These are phyloP conservation scores for Orbilia brochopaga DNA, from an alignment of 2,329 filamentous ascomycete species.

Conservation along the genomic window DNA sequence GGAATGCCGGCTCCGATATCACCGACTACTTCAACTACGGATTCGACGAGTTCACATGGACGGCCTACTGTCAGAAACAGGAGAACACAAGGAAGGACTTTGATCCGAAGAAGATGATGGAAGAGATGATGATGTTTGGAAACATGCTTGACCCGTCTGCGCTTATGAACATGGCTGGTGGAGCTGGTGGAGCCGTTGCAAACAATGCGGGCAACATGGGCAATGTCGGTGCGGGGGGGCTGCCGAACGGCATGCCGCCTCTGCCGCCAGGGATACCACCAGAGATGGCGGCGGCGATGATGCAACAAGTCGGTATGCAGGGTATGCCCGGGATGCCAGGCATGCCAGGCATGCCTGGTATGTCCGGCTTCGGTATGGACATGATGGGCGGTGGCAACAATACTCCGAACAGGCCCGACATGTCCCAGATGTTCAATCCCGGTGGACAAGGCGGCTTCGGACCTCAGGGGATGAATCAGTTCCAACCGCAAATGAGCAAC, in stretches of 20 bases:
- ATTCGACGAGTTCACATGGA: conserved; percentile 98
- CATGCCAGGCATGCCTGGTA: conserved; percentile 49
- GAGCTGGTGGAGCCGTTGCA: conserved; percentile 5
- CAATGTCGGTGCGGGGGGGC: conserved; percentile 23
- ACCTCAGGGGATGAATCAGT: conserved; percentile 41
- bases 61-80: conserved; percentile 89
- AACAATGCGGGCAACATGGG: conserved; percentile 25
- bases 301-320: conserved; percentile 52
- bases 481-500: conserved; percentile 22
- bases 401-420: conserved; percentile 39
- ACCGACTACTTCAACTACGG: conserved; percentile 99
- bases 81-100: conserved; percentile 78
- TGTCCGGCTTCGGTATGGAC: conserved; percentile 49
- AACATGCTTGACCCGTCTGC: conserved; percentile 52
- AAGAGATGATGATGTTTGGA: conserved; percentile 55
- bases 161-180: conserved; percentile 32
- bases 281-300: conserved; percentile 51
- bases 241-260: conserved; percentile 39
- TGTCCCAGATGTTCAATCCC: conserved; percentile 45
- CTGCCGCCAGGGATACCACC: conserved; percentile 50
- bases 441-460: conserved; percentile 43
- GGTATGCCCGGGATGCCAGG: conserved; percentile 49
- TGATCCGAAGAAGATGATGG: conserved; percentile 73
- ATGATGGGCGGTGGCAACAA: conserved; percentile 50
- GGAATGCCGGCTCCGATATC: conserved; percentile 88